Base-by-base conservation (phyloP, 2,329 filamentous ascomycete species). In the Tolypocladium tropicale region DNA sequence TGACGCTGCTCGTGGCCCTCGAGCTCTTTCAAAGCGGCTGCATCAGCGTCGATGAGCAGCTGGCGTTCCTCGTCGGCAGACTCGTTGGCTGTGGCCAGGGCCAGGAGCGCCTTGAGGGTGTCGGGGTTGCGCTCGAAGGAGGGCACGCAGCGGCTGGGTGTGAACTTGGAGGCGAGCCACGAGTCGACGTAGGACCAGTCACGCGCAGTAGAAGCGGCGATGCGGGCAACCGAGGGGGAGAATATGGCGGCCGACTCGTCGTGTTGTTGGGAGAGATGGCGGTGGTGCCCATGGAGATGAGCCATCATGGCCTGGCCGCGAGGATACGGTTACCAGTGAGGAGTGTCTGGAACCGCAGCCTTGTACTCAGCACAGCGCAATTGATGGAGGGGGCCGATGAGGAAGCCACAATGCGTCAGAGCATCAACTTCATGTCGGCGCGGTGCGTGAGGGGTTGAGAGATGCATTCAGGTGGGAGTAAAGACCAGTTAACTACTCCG, bases 141-240 rank as follows among this genome's bases (percentile, higher is more conserved):
- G 0, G 90, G 91, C 0, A 86, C 74, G 0, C 79, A 68, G 50
- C 80, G 81, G 33, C 82, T 80, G 49, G 79, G 78, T 62, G 78
- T 78, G 63, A 88, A 89, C 66, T 88, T 88, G 57, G 81, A 79
- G 50, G 79, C 77, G 12, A 96, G 82, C 92, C 93, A 97, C 63
- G 78, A 77, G 71, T 95, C 90, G 62, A 96, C 81, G 62, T 89
- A 90, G 55, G 85, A 86, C 93, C 93, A 97, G 72, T 96, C 92
- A 67, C 93, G 92, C 51, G 90, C 89, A 60, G 88, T 85, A 14
- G 88, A 88, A 59, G 89, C 88, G 62, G 90, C 88, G 58, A 88
- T 85, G 57, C 90, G 86, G 54, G 84, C 83, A 34, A 85, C 74
- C 0, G 83, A 85, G 14, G 84, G 84, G 4, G 84, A 87, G 72